Conservation (phyloP, 805 yeast species). For the Blastobotrys americana region DNA sequence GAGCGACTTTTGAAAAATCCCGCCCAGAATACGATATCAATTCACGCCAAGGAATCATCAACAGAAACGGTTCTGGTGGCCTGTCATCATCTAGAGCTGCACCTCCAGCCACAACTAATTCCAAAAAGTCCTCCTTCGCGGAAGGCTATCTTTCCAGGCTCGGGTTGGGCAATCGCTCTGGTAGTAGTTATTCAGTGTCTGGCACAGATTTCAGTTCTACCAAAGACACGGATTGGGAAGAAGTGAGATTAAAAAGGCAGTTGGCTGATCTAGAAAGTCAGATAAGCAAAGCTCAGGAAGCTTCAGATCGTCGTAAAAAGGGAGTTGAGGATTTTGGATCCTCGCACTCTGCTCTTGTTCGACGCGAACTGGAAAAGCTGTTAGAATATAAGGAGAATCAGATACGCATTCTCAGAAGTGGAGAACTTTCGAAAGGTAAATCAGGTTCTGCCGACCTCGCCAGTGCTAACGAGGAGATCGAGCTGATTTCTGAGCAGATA, state of each 20-base stretch:
- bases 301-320: slow-evolving; percentile 34
- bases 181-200: slow-evolving; percentile 28
- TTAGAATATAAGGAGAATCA: slow-evolving; percentile 67
- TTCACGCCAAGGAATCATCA: slow-evolving; percentile 45
- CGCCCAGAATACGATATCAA: slow-evolving; percentile 52
- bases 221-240: slow-evolving; percentile 76
- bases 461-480: slow-evolving; percentile 44
- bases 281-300: slow-evolving; percentile 49
- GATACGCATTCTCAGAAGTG: slow-evolving; percentile 36
- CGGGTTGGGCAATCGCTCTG: slow-evolving; percentile 37
- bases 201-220: slow-evolving; percentile 69
- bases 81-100: slow-evolving; percentile 11
- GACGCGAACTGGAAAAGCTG: slow-evolving; percentile 72
- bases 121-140: slow-evolving; percentile 26
- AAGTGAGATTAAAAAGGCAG: slow-evolving; percentile 73
- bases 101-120: slow-evolving; percentile 10
- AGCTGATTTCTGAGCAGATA: slow-evolving; percentile 74
- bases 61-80: slow-evolving; percentile 12
- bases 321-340: slow-evolving; percentile 29
- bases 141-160: slow-evolving; percentile 51
- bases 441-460: slow-evolving; percentile 14
- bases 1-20: slow-evolving; percentile 87
- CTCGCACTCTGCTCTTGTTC: slow-evolving; percentile 34
- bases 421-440: slow-evolving; percentile 15
- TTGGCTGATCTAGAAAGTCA: slow-evolving; percentile 66